phyloP scores from a whole-genome alignment of 441 rosid species.

The Euphorbia schlechtendalii region DNA sequence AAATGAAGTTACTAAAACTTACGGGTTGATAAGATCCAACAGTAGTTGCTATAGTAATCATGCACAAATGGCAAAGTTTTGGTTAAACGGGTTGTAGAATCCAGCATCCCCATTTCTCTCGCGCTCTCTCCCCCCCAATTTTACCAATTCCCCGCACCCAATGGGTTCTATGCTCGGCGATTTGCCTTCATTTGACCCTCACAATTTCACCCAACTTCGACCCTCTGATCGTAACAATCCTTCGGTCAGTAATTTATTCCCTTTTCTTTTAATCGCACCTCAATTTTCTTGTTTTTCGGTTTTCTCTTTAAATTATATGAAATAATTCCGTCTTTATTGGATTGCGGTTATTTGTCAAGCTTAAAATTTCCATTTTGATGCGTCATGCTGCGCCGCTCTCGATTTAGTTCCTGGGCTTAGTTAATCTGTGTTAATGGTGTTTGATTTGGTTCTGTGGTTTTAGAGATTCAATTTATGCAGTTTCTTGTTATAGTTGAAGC shows the following conservation, averaged over 20 bases:
- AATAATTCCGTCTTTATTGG: neutral
- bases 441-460: neutral
- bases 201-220: conserved; percentile 78
- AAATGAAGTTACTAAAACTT: no score
- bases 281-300: conserved; percentile 3
- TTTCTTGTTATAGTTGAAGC: conserved; percentile 4
- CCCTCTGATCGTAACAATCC: conserved; percentile 85
- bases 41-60: no score
- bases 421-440: neutral
- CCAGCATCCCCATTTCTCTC: conserved; percentile 4
- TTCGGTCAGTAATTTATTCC: conserved; percentile 35
- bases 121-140: conserved; percentile 19
- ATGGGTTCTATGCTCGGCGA: conserved; percentile 74
- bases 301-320: neutral
- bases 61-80: neutral
- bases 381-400: neutral
- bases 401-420: conserved; percentile 19
- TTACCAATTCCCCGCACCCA: conserved; percentile 27
- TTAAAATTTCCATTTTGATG: neutral
- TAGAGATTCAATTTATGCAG: conserved; percentile 1
- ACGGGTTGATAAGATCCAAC: no score
- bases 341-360: conserved; percentile 3
- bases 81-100: conserved; percentile 7
- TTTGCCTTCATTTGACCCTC: conserved; percentile 78
- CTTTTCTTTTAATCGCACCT: neutral